Percentiles rank a stretch among this genome's conserved stretches.
Evolutionary conservation across 2,329 filamentous ascomycete species (phyloP).

Genomic region (Alternaria solani): DNA sequence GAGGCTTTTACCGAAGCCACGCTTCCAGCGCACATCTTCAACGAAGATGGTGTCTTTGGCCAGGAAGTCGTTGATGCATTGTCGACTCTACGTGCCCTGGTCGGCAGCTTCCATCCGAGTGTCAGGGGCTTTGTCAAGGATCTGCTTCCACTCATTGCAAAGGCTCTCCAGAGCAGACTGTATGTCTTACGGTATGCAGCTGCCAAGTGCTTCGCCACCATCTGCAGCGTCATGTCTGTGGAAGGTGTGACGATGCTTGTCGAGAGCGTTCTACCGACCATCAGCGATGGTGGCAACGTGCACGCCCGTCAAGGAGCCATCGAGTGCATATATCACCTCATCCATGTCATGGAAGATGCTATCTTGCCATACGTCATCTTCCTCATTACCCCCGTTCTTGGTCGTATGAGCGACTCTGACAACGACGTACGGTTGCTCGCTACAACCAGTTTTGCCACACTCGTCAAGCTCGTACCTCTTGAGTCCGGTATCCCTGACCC

Average conservation of each 20-base stretch:
- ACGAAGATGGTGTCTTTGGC: slow-evolving; percentile 78
- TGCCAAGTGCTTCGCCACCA: slow-evolving; percentile 94
- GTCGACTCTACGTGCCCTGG: slow-evolving; percentile 88
- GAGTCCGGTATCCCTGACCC: slow-evolving; percentile 98
- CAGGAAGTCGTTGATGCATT: slow-evolving; percentile 94
- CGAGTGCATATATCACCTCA: slow-evolving; percentile 95
- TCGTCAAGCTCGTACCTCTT: slow-evolving; percentile 95
- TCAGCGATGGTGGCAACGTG: slow-evolving; percentile 88
- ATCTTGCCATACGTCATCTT: slow-evolving; percentile 99
- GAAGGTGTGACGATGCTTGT: slow-evolving; percentile 96
- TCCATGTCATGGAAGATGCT: slow-evolving; percentile 95
- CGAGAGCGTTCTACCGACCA: slow-evolving; percentile 88
- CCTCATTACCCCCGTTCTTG: slow-evolving; percentile 94
- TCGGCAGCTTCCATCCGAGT: slow-evolving; percentile 82
- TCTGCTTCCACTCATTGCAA: slow-evolving; percentile 84
- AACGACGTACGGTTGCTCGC: slow-evolving; percentile 93
- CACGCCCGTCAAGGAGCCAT: slow-evolving; percentile 91
- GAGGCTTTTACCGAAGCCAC: slow-evolving; percentile 73
- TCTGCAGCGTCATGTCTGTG: slow-evolving; percentile 95
- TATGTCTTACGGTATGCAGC: slow-evolving; percentile 96
- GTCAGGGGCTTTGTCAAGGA: slow-evolving; percentile 83
- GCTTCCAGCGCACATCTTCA: slow-evolving; percentile 75
- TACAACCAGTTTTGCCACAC: slow-evolving; percentile 94
- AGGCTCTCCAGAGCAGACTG: slow-evolving; percentile 83
- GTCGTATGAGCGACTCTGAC: slow-evolving; percentile 98